Conservation (phyloP, 2,329 filamentous ascomycete genomes). For the Aspergillus sp. region DNA sequence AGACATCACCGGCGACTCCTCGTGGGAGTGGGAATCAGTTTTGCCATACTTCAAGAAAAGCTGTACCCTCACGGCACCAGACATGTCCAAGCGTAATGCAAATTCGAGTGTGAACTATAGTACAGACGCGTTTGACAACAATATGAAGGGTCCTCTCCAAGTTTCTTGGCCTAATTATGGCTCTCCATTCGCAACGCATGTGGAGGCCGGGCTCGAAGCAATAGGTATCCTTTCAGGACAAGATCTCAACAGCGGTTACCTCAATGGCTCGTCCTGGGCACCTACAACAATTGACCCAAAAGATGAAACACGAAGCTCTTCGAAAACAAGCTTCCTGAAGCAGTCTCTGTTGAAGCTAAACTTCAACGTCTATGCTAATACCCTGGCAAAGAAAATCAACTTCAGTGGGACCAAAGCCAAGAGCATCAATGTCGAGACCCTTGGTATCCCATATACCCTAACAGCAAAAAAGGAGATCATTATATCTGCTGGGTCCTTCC, state of each 20-base stretch:
- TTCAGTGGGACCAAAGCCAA: conserved; percentile 11
- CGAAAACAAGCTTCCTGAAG: conserved; percentile 4
- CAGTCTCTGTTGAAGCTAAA: neutral
- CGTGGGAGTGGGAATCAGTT: conserved; percentile 7
- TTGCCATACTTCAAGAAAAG: conserved; percentile 12
- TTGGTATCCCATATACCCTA: neutral
- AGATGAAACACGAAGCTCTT: conserved; percentile 2
- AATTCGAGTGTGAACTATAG: conserved; percentile 1
- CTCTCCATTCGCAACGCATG: conserved; percentile 26
- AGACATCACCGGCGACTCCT: conserved; percentile 30
- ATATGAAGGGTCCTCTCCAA: conserved; percentile 27
- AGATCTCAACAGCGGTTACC: conserved; percentile 21
- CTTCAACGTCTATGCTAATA: conserved; percentile 6
- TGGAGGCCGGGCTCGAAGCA: conserved; percentile 19
- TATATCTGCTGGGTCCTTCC: conserved; percentile 14
- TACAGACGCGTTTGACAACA: conserved; percentile 13
- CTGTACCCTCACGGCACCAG: conserved; percentile 1
- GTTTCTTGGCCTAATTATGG: conserved; percentile 30
- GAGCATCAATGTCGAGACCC: conserved; percentile 9
- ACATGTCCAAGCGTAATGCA: neutral
- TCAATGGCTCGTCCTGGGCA: conserved; percentile 3
- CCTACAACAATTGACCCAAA: conserved; percentile 1
- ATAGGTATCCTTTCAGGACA: conserved; percentile 24
- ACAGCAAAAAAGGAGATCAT: conserved; percentile 13
- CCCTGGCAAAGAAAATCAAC: conserved; percentile 13